A percentile compares a stretch with the other conserved stretches of the same genome.
These are phyloP conservation scores for Wakefieldia striispora DNA, from an alignment of 768 basidiomycete genomes.

Conservation along the genomic window DNA sequence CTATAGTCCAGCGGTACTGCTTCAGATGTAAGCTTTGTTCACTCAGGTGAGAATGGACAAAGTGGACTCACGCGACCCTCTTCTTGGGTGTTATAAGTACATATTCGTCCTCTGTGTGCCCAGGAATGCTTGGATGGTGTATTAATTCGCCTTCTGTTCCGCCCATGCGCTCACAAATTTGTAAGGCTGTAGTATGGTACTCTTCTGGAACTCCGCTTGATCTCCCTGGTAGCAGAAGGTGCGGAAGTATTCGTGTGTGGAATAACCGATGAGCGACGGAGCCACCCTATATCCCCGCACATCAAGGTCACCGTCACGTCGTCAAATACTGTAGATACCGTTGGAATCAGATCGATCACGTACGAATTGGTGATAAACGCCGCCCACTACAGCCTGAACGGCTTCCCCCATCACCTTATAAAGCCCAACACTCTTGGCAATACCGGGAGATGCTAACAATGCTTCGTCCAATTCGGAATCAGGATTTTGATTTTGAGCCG, in stretches of 20 bases:
- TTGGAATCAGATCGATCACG: conserved; percentile 34
- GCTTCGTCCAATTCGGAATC: conserved; percentile 29
- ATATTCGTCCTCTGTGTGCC: conserved; percentile 4
- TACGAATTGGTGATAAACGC: conserved; percentile 79
- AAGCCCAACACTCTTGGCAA: conserved; percentile 58
- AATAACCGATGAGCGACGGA: conserved; percentile 33
- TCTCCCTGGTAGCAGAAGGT: conserved; percentile 27
- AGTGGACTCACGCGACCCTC: conserved; percentile 24
- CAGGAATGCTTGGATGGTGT: not conserved
- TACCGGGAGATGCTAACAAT: conserved; percentile 30
- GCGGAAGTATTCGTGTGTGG: conserved; percentile 35
- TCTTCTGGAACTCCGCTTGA: conserved; percentile 31
- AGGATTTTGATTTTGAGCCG: conserved; percentile 9
- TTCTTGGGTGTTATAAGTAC: conserved; percentile 11
- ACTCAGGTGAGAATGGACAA: not conserved
- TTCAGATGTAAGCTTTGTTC: conserved; percentile 1
- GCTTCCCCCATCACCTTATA: conserved; percentile 78
- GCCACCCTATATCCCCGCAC: conserved; percentile 23
- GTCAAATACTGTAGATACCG: conserved; percentile 4
- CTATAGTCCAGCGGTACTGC: conserved; percentile 19
- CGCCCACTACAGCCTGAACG: conserved; percentile 74
- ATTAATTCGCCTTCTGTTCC: conserved; percentile 25
- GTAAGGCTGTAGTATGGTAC: conserved; percentile 25
- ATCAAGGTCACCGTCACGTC: conserved; percentile 5
- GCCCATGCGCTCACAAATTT: conserved; percentile 32